A percentile compares a stretch with the other conserved stretches of the same genome.
These are phyloP conservation scores for Cutaneotrichosporon sp. DNA, from an alignment of 1,284 basidiomycete species.

Conservation along the genomic window DNA sequence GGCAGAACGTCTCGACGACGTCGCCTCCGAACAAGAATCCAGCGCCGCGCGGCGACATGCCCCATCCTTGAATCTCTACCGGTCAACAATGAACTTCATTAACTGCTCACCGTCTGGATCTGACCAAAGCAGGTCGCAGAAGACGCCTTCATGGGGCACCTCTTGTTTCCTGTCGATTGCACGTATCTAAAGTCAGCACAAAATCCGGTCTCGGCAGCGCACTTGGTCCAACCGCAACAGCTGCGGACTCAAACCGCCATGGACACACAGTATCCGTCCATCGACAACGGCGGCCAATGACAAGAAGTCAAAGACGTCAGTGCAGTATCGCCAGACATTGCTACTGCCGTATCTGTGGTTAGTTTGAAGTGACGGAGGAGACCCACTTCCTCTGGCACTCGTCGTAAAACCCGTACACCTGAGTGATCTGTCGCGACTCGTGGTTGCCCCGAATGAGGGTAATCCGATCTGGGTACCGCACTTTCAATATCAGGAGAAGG, in stretches of 20 bases:
- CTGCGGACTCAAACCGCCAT: slow-evolving; percentile 88
- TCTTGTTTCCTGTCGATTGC: slow-evolving; percentile 95
- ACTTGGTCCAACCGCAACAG: slow-evolving; percentile 81
- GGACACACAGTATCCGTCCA: slow-evolving; percentile 84
- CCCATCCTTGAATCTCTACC: slow-evolving; percentile 85
- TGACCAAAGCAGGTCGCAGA: slow-evolving; percentile 98
- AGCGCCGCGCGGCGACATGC: slow-evolving; percentile 91
- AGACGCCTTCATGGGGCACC: slow-evolving; percentile 97
- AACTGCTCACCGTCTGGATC: slow-evolving; percentile 79
- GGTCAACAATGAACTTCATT: background rate
- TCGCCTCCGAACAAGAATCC: slow-evolving; percentile 93
- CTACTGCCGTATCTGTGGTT: slow-evolving; percentile 66
- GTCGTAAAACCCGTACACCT: slow-evolving; percentile 99
- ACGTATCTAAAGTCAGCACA: slow-evolving; percentile 63
- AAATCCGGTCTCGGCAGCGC: slow-evolving; percentile 26
- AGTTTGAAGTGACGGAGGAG: background rate
- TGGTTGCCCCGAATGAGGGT: slow-evolving; percentile 97
- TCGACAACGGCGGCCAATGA: slow-evolving; percentile 92
- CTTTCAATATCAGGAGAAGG: slow-evolving; percentile 88
- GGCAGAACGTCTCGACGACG: slow-evolving; percentile 82
- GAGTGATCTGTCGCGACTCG: slow-evolving; percentile 97
- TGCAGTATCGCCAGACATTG: slow-evolving; percentile 97
- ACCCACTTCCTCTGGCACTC: slow-evolving; percentile 81
- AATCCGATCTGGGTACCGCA: slow-evolving; percentile 95
- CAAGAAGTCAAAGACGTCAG: slow-evolving; percentile 97